A percentile compares a stretch with the other conserved stretches of the same genome.
phyloP scores from a whole-genome alignment of 306 rosid species.

The Vicia faba region DNA sequence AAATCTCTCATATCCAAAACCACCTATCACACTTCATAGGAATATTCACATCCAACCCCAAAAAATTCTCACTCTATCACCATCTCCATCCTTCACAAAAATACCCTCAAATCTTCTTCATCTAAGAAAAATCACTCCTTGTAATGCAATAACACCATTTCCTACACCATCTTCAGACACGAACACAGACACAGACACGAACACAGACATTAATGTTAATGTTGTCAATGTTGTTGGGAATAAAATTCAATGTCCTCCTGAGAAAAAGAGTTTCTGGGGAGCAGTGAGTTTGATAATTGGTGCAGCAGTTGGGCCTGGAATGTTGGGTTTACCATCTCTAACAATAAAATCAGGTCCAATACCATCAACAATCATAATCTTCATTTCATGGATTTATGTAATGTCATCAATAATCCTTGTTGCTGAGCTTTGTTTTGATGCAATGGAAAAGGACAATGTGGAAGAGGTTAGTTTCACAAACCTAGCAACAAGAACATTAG shows the following conservation, averaged over 20 bases:
- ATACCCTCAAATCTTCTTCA: neutral
- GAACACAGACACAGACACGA: too few relatives aligned
- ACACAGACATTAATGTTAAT: neutral
- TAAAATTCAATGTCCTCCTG: neutral
- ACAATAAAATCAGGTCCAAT: slow-evolving; percentile 57
- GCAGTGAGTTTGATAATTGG: slow-evolving; percentile 61
- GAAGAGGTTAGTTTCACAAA: slow-evolving; percentile 62
- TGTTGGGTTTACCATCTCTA: slow-evolving; percentile 52
- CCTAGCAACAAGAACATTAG: slow-evolving; percentile 52
- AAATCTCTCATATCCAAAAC: neutral
- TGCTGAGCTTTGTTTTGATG: slow-evolving; percentile 56
- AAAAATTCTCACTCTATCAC: neutral
- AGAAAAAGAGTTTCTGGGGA: slow-evolving; percentile 56
- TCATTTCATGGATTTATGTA: slow-evolving; percentile 56
- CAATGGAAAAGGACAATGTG: slow-evolving; percentile 55
- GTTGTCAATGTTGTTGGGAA: neutral
- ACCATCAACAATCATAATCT: slow-evolving; percentile 58
- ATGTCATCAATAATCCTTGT: slow-evolving; percentile 61
- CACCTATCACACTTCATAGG: neutral
- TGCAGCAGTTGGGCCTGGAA: slow-evolving; percentile 61
- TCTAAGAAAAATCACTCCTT: neutral
- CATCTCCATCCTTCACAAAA: neutral
- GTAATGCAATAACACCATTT: neutral
- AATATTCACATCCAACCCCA: neutral
- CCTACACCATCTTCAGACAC: too few relatives aligned